Base-by-base conservation (phyloP, 805 yeast species). In the Ogataea paradorogensis region DNA sequence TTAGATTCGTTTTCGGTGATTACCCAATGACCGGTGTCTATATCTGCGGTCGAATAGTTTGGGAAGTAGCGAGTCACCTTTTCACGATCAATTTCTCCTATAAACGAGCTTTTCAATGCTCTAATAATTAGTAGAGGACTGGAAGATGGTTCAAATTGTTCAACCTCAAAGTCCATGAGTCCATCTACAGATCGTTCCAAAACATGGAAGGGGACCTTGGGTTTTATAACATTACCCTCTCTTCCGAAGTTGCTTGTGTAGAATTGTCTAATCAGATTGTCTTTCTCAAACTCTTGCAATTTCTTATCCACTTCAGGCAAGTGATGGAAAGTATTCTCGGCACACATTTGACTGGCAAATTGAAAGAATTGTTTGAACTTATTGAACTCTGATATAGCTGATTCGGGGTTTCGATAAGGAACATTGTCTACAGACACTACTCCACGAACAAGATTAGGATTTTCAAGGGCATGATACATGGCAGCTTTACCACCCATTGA, bases 401-500 rank as follows among this genome's bases (percentile, higher is more conserved):
- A 43, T 2, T 16, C 33, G 68, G 11, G 97, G 95, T 52, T 56
- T 13, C 42, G 32, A 28, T 55, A 76, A 0, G 99, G 98, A 0
- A 95, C 82, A 56, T 90, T 93, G 56, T 91, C 99, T 15, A 61
- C 15, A 83, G 95, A 14, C 82, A 71, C 23, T 78, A 78, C 48
- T 79, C 60, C 71, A 73, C 70, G 30, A 67, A 70, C 78, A 5
- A 78, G 46, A 1, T 78, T 73, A 0, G 91, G 91, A 27, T 75
- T 68, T 37, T 84, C 65, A 38, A 93, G 62, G 0, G 87, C 84
- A 18, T 84, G 70, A 0, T 88, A 82, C 96, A 93, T 87, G 10
- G 84, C 96, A 0, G 89, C 74, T 56, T 93, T 90, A 3, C 95
- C 98, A 4, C 99, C 99, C 93, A 85, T 83, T 0, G 91, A 84